These are phyloP conservation scores for Lentinula guzmanii DNA, from an alignment of 768 basidiomycete species.

Conservation along the genomic window DNA sequence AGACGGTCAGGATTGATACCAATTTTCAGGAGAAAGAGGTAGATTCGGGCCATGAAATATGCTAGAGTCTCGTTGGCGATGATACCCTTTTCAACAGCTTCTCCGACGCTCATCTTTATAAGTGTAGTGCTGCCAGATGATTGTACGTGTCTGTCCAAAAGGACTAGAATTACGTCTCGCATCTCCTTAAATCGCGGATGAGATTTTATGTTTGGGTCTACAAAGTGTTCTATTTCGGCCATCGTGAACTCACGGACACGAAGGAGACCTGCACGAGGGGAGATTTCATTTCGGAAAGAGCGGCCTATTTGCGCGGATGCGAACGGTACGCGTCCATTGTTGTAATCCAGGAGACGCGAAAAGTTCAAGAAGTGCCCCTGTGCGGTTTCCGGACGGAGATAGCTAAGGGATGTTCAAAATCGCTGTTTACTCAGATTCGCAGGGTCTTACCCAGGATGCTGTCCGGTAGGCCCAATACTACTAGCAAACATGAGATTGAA, in stretches of 20 bases:
- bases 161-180: conserved; percentile 62
- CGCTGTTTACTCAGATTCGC: neutral
- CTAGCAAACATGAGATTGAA: conserved; percentile 99
- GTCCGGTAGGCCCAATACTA: conserved; percentile 95
- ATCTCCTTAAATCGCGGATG: conserved; percentile 83
- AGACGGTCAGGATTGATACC: conserved; percentile 81
- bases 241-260: conserved; percentile 99
- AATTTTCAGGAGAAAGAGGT: conserved; percentile 84
- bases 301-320: conserved; percentile 96
- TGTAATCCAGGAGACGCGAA: conserved; percentile 93
- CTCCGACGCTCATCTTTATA: conserved; percentile 70
- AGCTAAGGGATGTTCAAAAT: conserved; percentile 40
- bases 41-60: conserved; percentile 93
- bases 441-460: conserved; percentile 77
- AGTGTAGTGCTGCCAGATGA: conserved; percentile 62
- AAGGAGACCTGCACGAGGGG: conserved; percentile 90
- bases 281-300: conserved; percentile 97
- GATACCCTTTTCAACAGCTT: conserved; percentile 79
- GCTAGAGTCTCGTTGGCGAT: conserved; percentile 97
- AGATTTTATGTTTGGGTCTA: conserved; percentile 88
- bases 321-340: conserved; percentile 94
- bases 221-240: conserved; percentile 99
- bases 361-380: conserved; percentile 99
- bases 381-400: conserved; percentile 95
- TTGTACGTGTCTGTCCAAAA: conserved; percentile 86